phyloP scores from a whole-genome alignment of 176 grass and related monocot genomes.

The Aegilops bicornis region DNA sequence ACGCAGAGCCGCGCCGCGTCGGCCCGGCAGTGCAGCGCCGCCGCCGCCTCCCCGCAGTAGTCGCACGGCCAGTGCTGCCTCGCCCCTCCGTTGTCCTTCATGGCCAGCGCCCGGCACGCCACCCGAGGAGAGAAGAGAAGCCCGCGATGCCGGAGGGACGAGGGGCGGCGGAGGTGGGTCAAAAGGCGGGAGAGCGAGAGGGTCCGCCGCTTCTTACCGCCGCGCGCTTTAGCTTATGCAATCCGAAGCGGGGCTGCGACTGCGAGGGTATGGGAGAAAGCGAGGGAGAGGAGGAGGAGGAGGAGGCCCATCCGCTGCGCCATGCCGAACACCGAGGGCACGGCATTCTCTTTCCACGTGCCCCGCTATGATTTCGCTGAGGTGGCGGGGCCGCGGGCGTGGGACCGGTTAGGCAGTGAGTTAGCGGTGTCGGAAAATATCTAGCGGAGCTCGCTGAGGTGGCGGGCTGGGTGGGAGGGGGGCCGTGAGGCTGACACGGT shows the following conservation, averaged over 20 bases:
- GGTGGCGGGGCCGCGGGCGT: not conserved
- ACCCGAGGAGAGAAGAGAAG: not conserved
- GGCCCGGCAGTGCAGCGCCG: slow-evolving; percentile 71
- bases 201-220: not conserved
- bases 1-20: slow-evolving; percentile 68
- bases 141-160: not conserved
- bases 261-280: not conserved
- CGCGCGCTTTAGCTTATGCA: not conserved
- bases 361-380: not conserved
- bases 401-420: not conserved
- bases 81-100: slow-evolving; percentile 11
- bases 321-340: not conserved
- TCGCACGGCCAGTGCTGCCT: slow-evolving; percentile 52
- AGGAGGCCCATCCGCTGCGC: slow-evolving; percentile 10
- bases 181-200: not conserved
- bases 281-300: not conserved
- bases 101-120: not conserved
- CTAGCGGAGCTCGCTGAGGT: slow-evolving; percentile 8
- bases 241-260: not conserved
- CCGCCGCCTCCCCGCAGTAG: slow-evolving; percentile 65
- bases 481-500: not conserved
- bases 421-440: slow-evolving; percentile 34
- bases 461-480: not conserved
- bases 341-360: not conserved
- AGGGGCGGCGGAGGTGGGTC: not conserved